These are phyloP conservation scores for Castanea sativa DNA, from an alignment of 306 rosid genomes.

Conservation along the genomic window DNA sequence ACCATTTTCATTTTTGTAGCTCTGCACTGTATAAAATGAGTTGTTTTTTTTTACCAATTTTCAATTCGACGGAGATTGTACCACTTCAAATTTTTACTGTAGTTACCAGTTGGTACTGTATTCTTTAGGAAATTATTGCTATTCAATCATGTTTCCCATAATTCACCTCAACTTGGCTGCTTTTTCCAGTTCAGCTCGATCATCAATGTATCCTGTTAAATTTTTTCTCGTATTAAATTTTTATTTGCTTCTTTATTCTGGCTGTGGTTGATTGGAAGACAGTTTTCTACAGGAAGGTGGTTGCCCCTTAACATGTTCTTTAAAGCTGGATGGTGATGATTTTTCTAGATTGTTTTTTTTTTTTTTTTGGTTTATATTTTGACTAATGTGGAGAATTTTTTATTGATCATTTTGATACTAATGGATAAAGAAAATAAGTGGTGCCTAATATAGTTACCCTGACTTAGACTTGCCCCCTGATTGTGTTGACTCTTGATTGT, in stretches of 20 bases:
- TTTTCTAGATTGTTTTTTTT: neutral
- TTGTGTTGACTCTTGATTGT: too few species aligned
- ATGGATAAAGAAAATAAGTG: neutral
- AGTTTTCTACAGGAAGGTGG: too few species aligned
- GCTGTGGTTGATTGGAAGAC: neutral
- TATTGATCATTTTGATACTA: neutral
- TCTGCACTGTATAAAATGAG: neutral
- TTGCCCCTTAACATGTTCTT: neutral
- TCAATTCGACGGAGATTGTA: neutral
- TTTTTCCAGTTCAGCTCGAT: neutral
- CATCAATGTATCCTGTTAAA: neutral
- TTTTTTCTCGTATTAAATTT: neutral
- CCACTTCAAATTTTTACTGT: neutral
- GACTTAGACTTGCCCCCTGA: too few species aligned
- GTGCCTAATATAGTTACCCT: too few species aligned
- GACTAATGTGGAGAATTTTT: too few species aligned
- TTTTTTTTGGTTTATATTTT: neutral
- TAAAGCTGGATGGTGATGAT: neutral
- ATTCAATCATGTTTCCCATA: neutral
- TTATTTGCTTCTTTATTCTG: neutral
- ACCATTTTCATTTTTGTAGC: neutral
- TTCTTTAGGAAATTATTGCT: neutral
- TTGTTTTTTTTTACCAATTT: too few species aligned
- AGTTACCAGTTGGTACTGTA: neutral
- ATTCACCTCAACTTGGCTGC: neutral